These are phyloP conservation scores for Penicillium lagena DNA, from an alignment of 495 filamentous ascomycete species.

Conservation along the genomic window DNA sequence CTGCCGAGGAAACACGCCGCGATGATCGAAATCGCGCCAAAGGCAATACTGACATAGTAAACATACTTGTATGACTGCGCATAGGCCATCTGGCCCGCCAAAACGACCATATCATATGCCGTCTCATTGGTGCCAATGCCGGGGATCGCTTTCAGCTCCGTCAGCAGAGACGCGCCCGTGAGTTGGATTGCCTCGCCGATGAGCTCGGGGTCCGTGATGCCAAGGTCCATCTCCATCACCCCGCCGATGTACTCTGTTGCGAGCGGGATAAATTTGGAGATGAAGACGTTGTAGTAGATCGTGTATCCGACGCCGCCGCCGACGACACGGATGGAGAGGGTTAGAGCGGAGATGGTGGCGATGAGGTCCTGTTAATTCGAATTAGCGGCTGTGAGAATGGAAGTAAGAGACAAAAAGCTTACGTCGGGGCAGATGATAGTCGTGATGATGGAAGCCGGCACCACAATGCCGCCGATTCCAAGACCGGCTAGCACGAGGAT, in stretches of 20 bases:
- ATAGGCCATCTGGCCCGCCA: slow-evolving; percentile 56
- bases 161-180: slow-evolving; percentile 49
- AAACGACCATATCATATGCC: slow-evolving; percentile 51
- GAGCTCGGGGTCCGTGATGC: slow-evolving; percentile 42
- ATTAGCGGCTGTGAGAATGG: no score
- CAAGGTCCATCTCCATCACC: slow-evolving; percentile 43
- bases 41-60: slow-evolving; percentile 63
- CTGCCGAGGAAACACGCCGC: slow-evolving; percentile 58
- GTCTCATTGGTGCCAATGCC: slow-evolving; percentile 49
- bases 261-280: slow-evolving; percentile 53
- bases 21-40: slow-evolving; percentile 56
- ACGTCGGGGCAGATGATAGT: slow-evolving; percentile 67
- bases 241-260: slow-evolving; percentile 46
- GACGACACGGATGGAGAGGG: slow-evolving; percentile 64
- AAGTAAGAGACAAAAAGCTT: not conserved
- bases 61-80: slow-evolving; percentile 60
- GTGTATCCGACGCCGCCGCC: slow-evolving; percentile 67
- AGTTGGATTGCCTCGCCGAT: slow-evolving; percentile 47
- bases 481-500: slow-evolving; percentile 59
- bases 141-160: slow-evolving; percentile 46
- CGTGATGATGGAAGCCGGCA: slow-evolving; percentile 64
- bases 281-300: slow-evolving; percentile 72
- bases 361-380: slow-evolving; percentile 49
- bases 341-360: slow-evolving; percentile 68
- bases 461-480: slow-evolving; percentile 68